These are phyloP conservation scores for Cladosporium halotolerans DNA, from an alignment of 2,329 filamentous ascomycete genomes.

Conservation along the genomic window DNA sequence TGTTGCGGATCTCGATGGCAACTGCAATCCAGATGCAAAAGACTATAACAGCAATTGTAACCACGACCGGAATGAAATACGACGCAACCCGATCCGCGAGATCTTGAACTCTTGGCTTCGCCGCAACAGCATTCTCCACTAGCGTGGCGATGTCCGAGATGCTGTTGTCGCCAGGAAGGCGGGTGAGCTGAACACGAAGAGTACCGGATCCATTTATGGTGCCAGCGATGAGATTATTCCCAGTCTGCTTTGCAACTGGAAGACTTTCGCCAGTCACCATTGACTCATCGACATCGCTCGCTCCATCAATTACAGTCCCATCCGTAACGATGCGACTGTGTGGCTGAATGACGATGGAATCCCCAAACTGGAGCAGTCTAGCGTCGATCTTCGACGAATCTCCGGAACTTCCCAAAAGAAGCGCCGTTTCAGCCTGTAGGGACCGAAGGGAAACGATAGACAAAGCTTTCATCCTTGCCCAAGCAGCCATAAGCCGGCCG, in stretches of 20 bases:
- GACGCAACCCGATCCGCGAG: conserved; percentile 61
- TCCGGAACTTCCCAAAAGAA: conserved; percentile 32
- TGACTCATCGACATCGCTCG: conserved; percentile 66
- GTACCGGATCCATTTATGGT: conserved; percentile 50
- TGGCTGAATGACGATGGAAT: conserved; percentile 58
- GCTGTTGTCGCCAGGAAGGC: conserved; percentile 65
- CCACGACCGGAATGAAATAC: conserved; percentile 63
- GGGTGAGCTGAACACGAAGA: conserved; percentile 49
- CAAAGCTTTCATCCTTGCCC: conserved; percentile 44
- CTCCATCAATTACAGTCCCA: conserved; percentile 57
- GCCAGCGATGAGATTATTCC: conserved; percentile 58
- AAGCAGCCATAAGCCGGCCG: conserved; percentile 45
- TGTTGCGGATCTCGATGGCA: conserved; percentile 37
- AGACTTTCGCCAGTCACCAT: conserved; percentile 68
- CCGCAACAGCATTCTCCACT: conserved; percentile 64
- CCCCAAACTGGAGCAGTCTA: conserved; percentile 63
- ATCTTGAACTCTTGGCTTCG: conserved; percentile 62
- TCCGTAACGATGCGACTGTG: conserved; percentile 61
- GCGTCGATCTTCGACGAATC: conserved; percentile 49
- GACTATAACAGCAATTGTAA: conserved; percentile 51
- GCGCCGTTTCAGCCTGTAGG: conserved; percentile 53
- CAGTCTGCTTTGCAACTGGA: conserved; percentile 52
- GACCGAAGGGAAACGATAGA: conserved; percentile 47
- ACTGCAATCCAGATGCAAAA: conserved; percentile 63
- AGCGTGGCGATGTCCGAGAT: conserved; percentile 61